Base-by-base conservation (phyloP, 306 rosid genomes). In the Pterocarpus macrocarpus region DNA sequence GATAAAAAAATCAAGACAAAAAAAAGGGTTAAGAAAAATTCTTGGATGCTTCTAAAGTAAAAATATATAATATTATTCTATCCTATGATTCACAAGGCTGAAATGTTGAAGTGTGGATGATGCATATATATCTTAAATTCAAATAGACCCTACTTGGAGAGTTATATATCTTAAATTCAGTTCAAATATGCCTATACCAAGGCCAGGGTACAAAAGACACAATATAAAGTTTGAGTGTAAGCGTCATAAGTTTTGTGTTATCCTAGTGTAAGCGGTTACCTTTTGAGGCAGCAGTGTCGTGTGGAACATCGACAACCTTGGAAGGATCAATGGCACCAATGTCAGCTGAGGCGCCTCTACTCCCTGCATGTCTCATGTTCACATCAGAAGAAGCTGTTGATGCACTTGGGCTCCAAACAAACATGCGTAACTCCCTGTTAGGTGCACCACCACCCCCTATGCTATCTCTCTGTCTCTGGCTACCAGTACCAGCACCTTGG, bases 351-450 rank as follows among this genome's bases (percentile, higher is more conserved):
- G 81, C 86, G 7, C 82, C 83, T 68, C 79, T 62, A 61, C 84
- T 87, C 7, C 79, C 69, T 5, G 88, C 90, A 75, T 87, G 90
- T 81, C 74, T 87, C 14, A 85, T 43, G 77, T 85, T 90, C 12
- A 83, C 93, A 53, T 47, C 14, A 47, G 90, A 89, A 0, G 93
- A 89, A 32, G 58, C 88, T 2, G 95, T 86, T 4, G 95, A 89
- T 3, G 89, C 90, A 59, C 78, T 86, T 2, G 92, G 86, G 59
- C 87, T 87, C 91, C 92, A 88, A 61, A 81, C 94, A 84, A 86
- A 91, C 92, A 85, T 86, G 74, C 89, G 92, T 9, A 88, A 88
- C 59, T 88, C 94, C 71, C 85, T 90, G 59, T 76, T 85, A 0
- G 74, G 75, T 2, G 9, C 83, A 16, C 73, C 76, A 22, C 28